phyloP scores from a whole-genome alignment of 192 early-diverging fungal genomes.

The Backusella psychrophila region DNA sequence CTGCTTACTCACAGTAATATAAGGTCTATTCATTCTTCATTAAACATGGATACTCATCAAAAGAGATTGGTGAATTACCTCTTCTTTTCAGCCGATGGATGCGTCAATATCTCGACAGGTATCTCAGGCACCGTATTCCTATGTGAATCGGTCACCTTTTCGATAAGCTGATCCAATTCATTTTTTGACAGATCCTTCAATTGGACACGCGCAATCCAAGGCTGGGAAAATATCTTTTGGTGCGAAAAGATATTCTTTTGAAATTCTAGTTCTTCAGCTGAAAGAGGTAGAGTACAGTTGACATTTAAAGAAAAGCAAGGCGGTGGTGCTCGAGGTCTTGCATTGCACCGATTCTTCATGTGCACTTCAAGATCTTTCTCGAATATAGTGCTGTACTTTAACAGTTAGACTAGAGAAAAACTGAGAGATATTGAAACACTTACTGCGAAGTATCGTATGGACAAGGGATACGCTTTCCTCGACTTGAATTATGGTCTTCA shows the following conservation, averaged over 20 bases:
- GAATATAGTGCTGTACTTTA: slow-evolving; percentile 44
- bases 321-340: slow-evolving; percentile 48
- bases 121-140: slow-evolving; percentile 14
- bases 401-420: background rate
- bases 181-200: slow-evolving; percentile 16
- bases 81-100: slow-evolving; percentile 9
- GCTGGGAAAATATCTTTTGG: slow-evolving; percentile 29
- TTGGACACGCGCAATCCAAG: slow-evolving; percentile 35
- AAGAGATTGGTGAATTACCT: background rate
- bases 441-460: slow-evolving; percentile 74
- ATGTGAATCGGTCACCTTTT: slow-evolving; percentile 20
- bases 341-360: slow-evolving; percentile 60
- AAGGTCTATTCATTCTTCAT: slow-evolving; percentile 24
- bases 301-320: slow-evolving; percentile 37
- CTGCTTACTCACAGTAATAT: slow-evolving; percentile 45
- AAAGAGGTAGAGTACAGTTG: slow-evolving; percentile 40
- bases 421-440: slow-evolving; percentile 13
- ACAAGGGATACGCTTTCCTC: slow-evolving; percentile 61
- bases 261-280: slow-evolving; percentile 29
- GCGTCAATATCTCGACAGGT: background rate
- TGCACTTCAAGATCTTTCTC: slow-evolving; percentile 56
- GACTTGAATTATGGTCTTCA: slow-evolving; percentile 5
- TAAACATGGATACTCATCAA: background rate
- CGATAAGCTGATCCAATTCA: slow-evolving; percentile 27
- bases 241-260: slow-evolving; percentile 22